Conservation (phyloP, 2,329 filamentous ascomycete species). For the Clonostachys chloroleuca region DNA sequence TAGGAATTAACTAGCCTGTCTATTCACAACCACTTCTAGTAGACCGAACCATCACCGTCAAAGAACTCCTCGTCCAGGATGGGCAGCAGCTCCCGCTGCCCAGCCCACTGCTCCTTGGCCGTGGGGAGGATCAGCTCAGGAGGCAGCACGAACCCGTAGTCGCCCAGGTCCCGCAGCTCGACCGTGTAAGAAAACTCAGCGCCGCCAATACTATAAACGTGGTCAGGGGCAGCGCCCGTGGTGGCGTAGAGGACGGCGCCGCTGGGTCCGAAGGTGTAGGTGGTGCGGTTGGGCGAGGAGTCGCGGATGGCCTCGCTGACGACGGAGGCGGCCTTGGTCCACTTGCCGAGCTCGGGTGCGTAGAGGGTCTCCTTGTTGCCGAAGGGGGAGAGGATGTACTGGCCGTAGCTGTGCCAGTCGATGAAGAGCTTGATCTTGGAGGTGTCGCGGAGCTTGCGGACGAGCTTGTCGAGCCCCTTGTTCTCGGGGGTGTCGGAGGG, state of each 20-base stretch:
- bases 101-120: slow-evolving; percentile 26
- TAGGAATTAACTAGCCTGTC: too few relatives aligned
- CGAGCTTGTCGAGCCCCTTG: slow-evolving; percentile 29
- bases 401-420: slow-evolving; percentile 42
- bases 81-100: slow-evolving; percentile 22
- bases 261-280: slow-evolving; percentile 27
- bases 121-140: slow-evolving; percentile 27
- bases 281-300: slow-evolving; percentile 17
- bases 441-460: slow-evolving; percentile 19
- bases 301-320: slow-evolving; percentile 20
- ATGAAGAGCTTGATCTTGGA: slow-evolving; percentile 38
- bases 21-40: neutral
- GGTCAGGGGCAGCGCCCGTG: slow-evolving; percentile 21
- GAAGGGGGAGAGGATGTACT: slow-evolving; percentile 36
- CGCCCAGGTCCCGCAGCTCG: slow-evolving; percentile 24
- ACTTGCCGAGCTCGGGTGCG: slow-evolving; percentile 28
- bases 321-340: slow-evolving; percentile 25
- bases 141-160: slow-evolving; percentile 29
- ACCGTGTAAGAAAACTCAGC: slow-evolving; percentile 32
- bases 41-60: slow-evolving; percentile 16
- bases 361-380: slow-evolving; percentile 36
- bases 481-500: slow-evolving; percentile 40
- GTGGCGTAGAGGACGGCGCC: slow-evolving; percentile 30
- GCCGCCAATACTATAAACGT: slow-evolving; percentile 13
- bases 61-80: slow-evolving; percentile 26